Percentiles rank a stretch among this genome's conserved stretches.
These are phyloP conservation scores for Hymenoscyphus fructigenus DNA, from an alignment of 2,329 filamentous ascomycete genomes.

Conservation along the genomic window DNA sequence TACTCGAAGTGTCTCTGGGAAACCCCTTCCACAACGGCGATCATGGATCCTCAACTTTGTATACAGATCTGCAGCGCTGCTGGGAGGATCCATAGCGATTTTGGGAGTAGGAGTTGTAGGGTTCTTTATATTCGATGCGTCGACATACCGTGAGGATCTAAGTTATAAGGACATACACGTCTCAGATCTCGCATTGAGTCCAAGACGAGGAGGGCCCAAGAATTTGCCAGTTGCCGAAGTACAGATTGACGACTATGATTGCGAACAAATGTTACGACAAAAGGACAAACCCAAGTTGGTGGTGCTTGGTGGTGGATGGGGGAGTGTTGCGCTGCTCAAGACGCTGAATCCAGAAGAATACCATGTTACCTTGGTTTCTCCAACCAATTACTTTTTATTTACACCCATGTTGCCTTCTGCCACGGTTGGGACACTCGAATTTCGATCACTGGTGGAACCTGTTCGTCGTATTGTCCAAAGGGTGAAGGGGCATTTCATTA, in stretches of 20 bases:
- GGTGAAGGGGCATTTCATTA: slow-evolving; percentile 85
- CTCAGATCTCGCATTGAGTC: slow-evolving; percentile 79
- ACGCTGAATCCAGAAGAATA: slow-evolving; percentile 88
- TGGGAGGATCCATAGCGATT: slow-evolving; percentile 75
- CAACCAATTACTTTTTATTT: slow-evolving; percentile 95
- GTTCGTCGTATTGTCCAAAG: slow-evolving; percentile 79
- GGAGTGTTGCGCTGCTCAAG: slow-evolving; percentile 87
- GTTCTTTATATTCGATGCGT: slow-evolving; percentile 93
- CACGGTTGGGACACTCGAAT: slow-evolving; percentile 90
- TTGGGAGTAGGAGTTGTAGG: slow-evolving; percentile 67
- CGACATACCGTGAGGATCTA: slow-evolving; percentile 76
- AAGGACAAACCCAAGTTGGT: slow-evolving; percentile 92
- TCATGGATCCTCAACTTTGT: slow-evolving; percentile 56
- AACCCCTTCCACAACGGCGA: slow-evolving; percentile 49
- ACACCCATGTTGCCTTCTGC: slow-evolving; percentile 97
- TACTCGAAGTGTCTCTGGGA: slow-evolving; percentile 47
- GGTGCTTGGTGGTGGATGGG: slow-evolving; percentile 92
- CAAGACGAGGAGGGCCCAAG: slow-evolving; percentile 84
- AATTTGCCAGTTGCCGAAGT: slow-evolving; percentile 89
- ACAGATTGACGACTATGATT: slow-evolving; percentile 86
- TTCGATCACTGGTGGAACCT: slow-evolving; percentile 89
- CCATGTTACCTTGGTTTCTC: slow-evolving; percentile 92
- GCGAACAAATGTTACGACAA: slow-evolving; percentile 62
- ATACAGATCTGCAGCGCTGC: slow-evolving; percentile 67
- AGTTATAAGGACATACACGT: slow-evolving; percentile 73